A percentile compares a stretch with the other conserved stretches of the same genome.
Conservation (phyloP, 192 early-diverging fungal genomes). For the Coemansia sp. region DNA sequence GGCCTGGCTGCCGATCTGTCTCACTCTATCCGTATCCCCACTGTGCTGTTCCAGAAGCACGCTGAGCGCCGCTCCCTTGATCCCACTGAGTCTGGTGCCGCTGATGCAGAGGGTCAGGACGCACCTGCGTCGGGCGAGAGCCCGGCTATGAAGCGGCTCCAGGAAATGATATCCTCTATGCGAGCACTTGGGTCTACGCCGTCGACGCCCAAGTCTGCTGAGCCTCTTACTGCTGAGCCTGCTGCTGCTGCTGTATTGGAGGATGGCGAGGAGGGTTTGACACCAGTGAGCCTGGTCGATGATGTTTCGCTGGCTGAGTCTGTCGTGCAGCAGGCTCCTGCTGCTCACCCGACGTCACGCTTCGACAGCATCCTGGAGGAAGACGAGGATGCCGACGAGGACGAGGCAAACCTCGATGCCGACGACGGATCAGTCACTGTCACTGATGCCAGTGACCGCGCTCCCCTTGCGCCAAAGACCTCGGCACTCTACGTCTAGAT, state of each 20-base stretch:
- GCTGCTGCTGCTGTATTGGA: background rate
- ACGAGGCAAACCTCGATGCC: constrained; percentile 35
- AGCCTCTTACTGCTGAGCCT: background rate
- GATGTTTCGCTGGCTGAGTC: background rate
- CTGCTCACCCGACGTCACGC: constrained; percentile 50
- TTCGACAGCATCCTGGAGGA: constrained; percentile 57
- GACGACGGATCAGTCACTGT: constrained; percentile 8
- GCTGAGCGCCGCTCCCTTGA: background rate
- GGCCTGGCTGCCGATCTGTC: too few species aligned
- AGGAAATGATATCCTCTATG: constrained; percentile 56
- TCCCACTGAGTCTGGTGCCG: background rate
- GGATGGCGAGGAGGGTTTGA: background rate
- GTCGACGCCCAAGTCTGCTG: constrained; percentile 2
- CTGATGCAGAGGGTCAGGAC: background rate
- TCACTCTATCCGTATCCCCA: constrained; percentile 53
- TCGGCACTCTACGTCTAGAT: constrained; percentile 6
- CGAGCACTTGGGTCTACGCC: constrained; percentile 17
- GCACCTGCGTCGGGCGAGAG: constrained; percentile 16
- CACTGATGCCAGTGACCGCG: constrained; percentile 1
- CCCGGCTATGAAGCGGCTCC: constrained; percentile 44
- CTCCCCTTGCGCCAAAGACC: background rate
- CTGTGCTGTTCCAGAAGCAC: constrained; percentile 51
- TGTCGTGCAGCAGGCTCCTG: constrained; percentile 17
- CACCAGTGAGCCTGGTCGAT: constrained; percentile 1
- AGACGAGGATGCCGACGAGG: constrained; percentile 48